Evolutionary conservation across 2,329 filamentous ascomycete species (phyloP).

Genomic region (Fonsecaea monophora): DNA sequence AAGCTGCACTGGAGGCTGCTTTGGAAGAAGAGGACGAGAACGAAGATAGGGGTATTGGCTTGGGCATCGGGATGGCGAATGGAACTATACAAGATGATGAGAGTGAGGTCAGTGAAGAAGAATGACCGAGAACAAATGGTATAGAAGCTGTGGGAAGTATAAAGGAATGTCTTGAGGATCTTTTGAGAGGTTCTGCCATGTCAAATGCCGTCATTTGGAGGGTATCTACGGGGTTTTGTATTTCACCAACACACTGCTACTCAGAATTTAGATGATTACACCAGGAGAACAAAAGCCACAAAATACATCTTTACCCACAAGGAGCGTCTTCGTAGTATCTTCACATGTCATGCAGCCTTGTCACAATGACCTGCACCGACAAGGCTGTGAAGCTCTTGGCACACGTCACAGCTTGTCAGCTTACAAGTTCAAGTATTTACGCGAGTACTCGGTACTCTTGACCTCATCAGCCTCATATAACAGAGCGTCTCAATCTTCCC

Average conservation of each 20-base stretch:
- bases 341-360: background rate
- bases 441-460: too few relatives aligned
- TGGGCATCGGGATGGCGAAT: constrained; percentile 67
- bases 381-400: constrained; percentile 1
- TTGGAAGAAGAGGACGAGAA: constrained; percentile 56
- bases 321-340: background rate
- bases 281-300: background rate
- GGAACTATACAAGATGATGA: constrained; percentile 57
- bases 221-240: too few relatives aligned
- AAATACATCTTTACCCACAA: background rate
- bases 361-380: background rate
- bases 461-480: background rate
- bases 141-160: background rate
- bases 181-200: too few relatives aligned
- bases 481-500: background rate
- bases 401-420: background rate
- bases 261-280: background rate
- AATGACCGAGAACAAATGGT: constrained; percentile 48
- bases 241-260: too few relatives aligned
- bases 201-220: too few relatives aligned
- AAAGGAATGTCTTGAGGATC: background rate
- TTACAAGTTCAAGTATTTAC: background rate
- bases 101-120: constrained; percentile 72
- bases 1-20: constrained; percentile 64
- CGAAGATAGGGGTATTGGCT: constrained; percentile 65